A percentile compares a stretch with the other conserved stretches of the same genome.
Conservation (phyloP, 257 asterid species). For the Jasminum sambac region DNA sequence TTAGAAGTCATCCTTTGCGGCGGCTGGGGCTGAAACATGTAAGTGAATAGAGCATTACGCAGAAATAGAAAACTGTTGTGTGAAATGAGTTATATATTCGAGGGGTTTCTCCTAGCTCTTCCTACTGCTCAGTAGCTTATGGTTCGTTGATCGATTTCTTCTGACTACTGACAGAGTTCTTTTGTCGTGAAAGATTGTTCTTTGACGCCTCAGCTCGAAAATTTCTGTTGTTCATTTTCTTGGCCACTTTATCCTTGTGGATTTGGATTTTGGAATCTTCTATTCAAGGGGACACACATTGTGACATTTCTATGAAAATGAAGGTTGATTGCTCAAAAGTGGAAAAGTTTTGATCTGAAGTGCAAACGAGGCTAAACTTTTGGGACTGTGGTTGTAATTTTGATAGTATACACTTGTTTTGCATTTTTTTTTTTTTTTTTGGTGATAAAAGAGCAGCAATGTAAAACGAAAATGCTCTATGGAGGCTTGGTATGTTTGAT, state of each 20-base stretch:
- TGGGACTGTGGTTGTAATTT: neutral
- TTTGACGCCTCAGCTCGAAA: too few species aligned
- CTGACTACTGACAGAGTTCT: neutral
- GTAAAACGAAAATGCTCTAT: too few species aligned
- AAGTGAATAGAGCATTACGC: neutral
- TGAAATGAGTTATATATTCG: neutral
- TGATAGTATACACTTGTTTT: neutral
- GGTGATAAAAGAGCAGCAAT: too few species aligned
- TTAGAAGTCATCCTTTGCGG: neutral
- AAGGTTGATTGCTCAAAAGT: neutral
- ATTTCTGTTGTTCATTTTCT: neutral
- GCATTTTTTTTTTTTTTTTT: neutral
- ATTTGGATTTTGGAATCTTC: neutral
- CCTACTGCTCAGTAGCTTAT: neutral
- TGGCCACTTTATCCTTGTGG: neutral
- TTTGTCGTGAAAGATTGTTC: neutral
- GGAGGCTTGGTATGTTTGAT: too few species aligned
- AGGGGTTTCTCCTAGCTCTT: neutral
- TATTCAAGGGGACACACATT: neutral
- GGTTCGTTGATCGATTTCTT: neutral
- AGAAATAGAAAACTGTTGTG: neutral
- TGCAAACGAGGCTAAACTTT: neutral
- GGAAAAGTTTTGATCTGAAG: neutral
- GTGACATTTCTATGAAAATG: neutral
- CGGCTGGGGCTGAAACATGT: neutral